Base-by-base conservation (phyloP, 2,329 filamentous ascomycete species). In the Nakataea oryzae region DNA sequence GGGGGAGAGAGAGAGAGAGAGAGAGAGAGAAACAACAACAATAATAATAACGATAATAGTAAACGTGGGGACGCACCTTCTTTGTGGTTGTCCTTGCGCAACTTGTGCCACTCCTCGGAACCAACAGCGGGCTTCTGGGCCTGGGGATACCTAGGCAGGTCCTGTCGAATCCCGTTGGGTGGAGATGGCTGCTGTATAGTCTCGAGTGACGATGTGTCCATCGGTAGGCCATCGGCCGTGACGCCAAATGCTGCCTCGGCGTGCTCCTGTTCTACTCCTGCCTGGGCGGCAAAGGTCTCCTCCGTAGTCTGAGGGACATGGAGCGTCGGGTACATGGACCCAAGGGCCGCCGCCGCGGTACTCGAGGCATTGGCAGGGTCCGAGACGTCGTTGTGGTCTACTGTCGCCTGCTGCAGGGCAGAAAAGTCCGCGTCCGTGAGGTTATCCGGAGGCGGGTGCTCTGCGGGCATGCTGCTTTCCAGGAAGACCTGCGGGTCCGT, bases 61-160 rank as follows among this genome's bases (percentile, higher is more conserved):
- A n/a, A n/a, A n/a, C n/a, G n/a, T n/a, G n/a, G n/a, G n/a, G n/a
- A 73, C 83, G 71, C 76, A 95, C 93, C 95, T 82, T 97, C 93
- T 84, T 99, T 99, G 78, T 99, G 95, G 67, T 97, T 99, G 70
- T 97, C 93, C 73, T 96, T 95, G 65, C 95, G 86, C 69, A 96
- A 87, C 74, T 96, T 96, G 74, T 99, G 95, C 95, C 95, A 99
- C 75, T 97, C 93, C 61, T 96, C 91, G 2, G 92, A 95, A 2
- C 95, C 95, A n/a, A 97, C 95, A 8, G 88, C 85, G 9, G 93
- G 93, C 75, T 97, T 97, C 63, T 62, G 30, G 73, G 74, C 62
- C 79, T 81, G 74, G 71, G 69, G 41, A 74, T 71, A 67, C 75
- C 79, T 64, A 72, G 68, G 66, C 17, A 50, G 41, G 17, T 55